Conservation (phyloP, 1,284 basidiomycete genomes). For the Pseudomicrostroma phylloplanum region DNA sequence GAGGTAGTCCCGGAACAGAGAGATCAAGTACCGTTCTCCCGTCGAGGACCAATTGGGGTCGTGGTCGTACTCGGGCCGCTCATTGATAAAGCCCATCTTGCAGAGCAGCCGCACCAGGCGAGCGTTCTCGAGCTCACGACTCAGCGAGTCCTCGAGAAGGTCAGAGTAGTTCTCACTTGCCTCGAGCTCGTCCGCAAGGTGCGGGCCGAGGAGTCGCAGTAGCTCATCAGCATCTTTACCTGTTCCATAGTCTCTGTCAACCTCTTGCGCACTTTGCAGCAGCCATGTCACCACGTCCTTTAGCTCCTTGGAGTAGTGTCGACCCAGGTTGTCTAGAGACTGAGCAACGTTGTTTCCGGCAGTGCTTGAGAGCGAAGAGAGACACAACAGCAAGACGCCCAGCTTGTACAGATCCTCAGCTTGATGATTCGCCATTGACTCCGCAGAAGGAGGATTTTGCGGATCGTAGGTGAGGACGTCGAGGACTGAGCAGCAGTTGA, state of each 20-base stretch:
- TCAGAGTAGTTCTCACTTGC: constrained; percentile 72
- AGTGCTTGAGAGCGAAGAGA: constrained; percentile 65
- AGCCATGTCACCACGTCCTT: constrained; percentile 74
- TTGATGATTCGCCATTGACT: constrained; percentile 48
- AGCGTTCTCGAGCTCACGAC: constrained; percentile 91
- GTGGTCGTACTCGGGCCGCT: constrained; percentile 93
- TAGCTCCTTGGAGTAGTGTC: constrained; percentile 73
- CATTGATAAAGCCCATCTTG: constrained; percentile 98
- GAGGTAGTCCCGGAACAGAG: constrained; percentile 95
- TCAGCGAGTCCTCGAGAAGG: constrained; percentile 72
- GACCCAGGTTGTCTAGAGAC: constrained; percentile 68
- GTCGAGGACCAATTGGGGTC: constrained; percentile 97
- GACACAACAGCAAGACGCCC: constrained; percentile 73
- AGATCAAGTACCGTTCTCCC: constrained; percentile 94
- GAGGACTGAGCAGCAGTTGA: constrained; percentile 41
- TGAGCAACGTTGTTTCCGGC: constrained; percentile 65
- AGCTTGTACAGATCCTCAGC: constrained; percentile 85
- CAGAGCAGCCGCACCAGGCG: constrained; percentile 82
- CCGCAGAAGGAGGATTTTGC: constrained; percentile 10
- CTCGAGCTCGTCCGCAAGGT: constrained; percentile 73
- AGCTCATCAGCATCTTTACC: constrained; percentile 69
- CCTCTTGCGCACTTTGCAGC: constrained; percentile 62
- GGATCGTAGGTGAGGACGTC: constrained; percentile 44
- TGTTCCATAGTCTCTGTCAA: constrained; percentile 3
- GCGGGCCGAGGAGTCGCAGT: constrained; percentile 69